Base-by-base conservation (phyloP, 306 rosid genomes). In the Fragaria ananassa region DNA sequence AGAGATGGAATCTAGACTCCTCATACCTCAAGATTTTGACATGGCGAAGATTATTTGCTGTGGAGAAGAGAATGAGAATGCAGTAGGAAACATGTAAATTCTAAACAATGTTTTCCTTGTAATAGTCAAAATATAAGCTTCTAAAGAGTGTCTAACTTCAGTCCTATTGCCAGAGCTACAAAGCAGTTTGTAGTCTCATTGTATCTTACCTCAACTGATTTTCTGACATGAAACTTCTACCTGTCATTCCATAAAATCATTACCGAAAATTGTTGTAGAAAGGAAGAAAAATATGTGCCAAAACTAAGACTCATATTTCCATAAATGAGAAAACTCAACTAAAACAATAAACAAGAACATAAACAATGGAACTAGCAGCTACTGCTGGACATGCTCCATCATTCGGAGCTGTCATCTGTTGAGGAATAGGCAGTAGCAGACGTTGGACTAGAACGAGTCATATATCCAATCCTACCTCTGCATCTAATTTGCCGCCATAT, bases 21-120 rank as follows among this genome's bases (percentile, higher is more conserved):
- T 66, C 21, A n/a, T 18, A 8, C 70, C 70, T 66, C 49, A 19
- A 19, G 49, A 46, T 66, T 66, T 66, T 60, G 93, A 88, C 82
- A 85, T 14, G 69, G 82, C 29, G 15, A 78, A 82, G 62, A 37
- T 77, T 37, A 62, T 41, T 70, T 58, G 57, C 50, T 44, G 42
- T 47, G 58, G 57, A 56, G 29, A 18, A 56, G 72, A 78, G 66
- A 73, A 78, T 74, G 79, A 68, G n/a, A 70, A 35, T 54, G 19
- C 42, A 41, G 37, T 25, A 17, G 21, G 57, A 68, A 6, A 31
- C 39, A 61, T 76, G 13, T 51, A 63, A 45, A 42, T 31, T 49
- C 3, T n/a, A 61, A n/a, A 11, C 53, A 6, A 54, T 31, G 23
- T 46, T 72, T 47, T 41, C 41, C 57, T 21, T 51, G 44, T 49